A percentile compares a stretch with the other conserved stretches of the same genome.
phyloP scores from a whole-genome alignment of 495 filamentous ascomycete genomes.

The Chlorociboria aeruginascens region DNA sequence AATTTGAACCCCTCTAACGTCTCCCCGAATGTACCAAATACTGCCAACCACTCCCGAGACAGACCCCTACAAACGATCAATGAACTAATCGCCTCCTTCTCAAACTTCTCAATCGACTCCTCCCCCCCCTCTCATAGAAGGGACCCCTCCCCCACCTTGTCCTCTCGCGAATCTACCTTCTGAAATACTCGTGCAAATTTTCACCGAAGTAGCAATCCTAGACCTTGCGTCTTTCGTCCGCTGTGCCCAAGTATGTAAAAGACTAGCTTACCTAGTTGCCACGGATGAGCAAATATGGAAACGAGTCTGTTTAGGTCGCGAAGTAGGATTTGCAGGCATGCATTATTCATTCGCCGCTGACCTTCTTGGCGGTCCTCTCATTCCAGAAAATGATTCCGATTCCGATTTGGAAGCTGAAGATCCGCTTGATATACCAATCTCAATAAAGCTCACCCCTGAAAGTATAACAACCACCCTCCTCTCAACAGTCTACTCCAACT shows the following conservation, averaged over 20 bases:
- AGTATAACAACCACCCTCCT: slow-evolving; percentile 26
- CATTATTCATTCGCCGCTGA: slow-evolving; percentile 63
- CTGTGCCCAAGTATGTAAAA: slow-evolving; percentile 74
- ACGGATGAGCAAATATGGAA: slow-evolving; percentile 89
- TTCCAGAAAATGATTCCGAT: slow-evolving; percentile 21
- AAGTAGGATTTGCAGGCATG: slow-evolving; percentile 77
- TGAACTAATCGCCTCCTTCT: slow-evolving; percentile 67
- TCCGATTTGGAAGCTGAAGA: slow-evolving; percentile 12
- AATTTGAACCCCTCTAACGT: slow-evolving; percentile 42
- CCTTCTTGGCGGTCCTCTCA: slow-evolving; percentile 41
- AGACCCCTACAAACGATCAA: slow-evolving; percentile 40
- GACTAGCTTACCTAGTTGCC: slow-evolving; percentile 70
- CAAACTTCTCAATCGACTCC: slow-evolving; percentile 47
- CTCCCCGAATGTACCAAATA: slow-evolving; percentile 37
- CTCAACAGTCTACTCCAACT: slow-evolving; percentile 30
- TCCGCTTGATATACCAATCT: slow-evolving; percentile 13
- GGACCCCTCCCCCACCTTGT: slow-evolving; percentile 57
- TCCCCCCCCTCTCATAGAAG: slow-evolving; percentile 45
- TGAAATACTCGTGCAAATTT: slow-evolving; percentile 68
- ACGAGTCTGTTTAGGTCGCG: slow-evolving; percentile 51
- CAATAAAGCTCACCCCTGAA: slow-evolving; percentile 4
- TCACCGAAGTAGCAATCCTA: slow-evolving; percentile 55
- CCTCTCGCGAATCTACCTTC: slow-evolving; percentile 67
- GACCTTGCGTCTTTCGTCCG: slow-evolving; percentile 72
- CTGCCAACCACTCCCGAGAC: slow-evolving; percentile 47